Evolutionary conservation across 2,329 filamentous ascomycete genomes (phyloP).

Genomic region (Ophiostoma sp.): DNA sequence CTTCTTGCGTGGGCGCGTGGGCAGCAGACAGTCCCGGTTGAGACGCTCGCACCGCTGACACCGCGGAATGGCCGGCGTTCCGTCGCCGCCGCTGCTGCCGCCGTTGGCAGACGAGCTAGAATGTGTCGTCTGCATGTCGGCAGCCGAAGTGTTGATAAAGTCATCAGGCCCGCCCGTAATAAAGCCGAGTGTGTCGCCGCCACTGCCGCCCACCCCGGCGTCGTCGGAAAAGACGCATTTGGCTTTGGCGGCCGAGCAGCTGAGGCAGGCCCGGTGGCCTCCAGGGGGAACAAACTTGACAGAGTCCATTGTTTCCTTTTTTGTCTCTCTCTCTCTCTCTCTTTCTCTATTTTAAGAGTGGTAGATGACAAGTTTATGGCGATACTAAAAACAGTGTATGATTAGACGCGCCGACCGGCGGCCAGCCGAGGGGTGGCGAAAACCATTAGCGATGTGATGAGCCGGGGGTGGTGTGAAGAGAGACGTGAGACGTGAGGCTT

Average conservation of each 20-base stretch:
- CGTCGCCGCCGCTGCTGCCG: constrained; percentile 1
- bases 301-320: constrained; percentile 21
- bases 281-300: constrained; percentile 30
- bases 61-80: constrained; percentile 23
- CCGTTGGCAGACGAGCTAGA: neutral
- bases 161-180: constrained; percentile 11
- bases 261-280: constrained; percentile 30
- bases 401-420: constrained; percentile 31
- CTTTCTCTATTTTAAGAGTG: neutral
- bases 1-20: constrained; percentile 27
- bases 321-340: no score
- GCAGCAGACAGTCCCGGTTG: constrained; percentile 26
- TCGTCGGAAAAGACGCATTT: constrained; percentile 29
- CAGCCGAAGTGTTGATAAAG: constrained; percentile 14
- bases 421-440: neutral
- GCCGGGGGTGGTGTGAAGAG: neutral
- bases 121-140: constrained; percentile 2
- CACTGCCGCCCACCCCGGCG: constrained; percentile 16
- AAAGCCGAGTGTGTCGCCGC: constrained; percentile 12
- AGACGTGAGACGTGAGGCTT: neutral
- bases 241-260: constrained; percentile 29
- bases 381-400: neutral
- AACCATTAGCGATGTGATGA: neutral
- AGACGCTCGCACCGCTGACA: constrained; percentile 28
- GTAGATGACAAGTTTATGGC: neutral